phyloP scores from a whole-genome alignment of 2,329 filamentous ascomycete species.

The Rugonectria rugulosa region DNA sequence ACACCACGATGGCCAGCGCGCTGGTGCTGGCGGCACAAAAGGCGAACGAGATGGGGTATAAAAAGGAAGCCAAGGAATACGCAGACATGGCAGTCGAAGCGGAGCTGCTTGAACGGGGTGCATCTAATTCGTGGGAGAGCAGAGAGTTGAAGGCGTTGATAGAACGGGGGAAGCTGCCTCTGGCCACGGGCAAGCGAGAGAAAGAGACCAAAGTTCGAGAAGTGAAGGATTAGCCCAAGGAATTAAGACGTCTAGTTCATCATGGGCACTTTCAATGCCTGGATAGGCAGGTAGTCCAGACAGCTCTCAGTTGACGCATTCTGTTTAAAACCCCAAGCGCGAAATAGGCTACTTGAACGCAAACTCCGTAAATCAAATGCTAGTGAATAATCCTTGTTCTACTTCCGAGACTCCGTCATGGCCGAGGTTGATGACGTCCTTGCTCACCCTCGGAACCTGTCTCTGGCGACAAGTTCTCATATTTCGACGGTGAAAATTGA shows the following conservation, averaged over 20 bases:
- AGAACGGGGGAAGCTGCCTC: too few relatives aligned
- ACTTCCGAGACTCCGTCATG: not conserved
- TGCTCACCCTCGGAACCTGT: slow-evolving; percentile 9
- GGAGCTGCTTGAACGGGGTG: not conserved
- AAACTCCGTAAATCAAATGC: too few relatives aligned
- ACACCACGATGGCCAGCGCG: not conserved
- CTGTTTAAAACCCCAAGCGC: too few relatives aligned
- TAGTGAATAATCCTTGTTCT: not conserved
- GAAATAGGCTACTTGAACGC: too few relatives aligned
- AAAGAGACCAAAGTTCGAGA: too few relatives aligned
- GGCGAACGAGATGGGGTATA: not conserved
- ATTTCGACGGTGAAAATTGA: slow-evolving; percentile 42
- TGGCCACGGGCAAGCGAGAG: too few relatives aligned
- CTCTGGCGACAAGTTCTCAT: slow-evolving; percentile 33
- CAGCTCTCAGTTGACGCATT: too few relatives aligned
- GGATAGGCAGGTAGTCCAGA: too few relatives aligned
- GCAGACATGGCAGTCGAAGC: not conserved
- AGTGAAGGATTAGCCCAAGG: too few relatives aligned
- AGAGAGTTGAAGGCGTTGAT: not conserved
- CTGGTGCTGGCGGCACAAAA: slow-evolving; percentile 2
- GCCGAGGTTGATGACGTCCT: slow-evolving; percentile 8
- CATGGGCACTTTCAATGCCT: too few relatives aligned
- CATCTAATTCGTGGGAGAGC: not conserved
- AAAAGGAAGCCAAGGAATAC: slow-evolving; percentile 4
- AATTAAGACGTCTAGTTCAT: too few relatives aligned